These are phyloP conservation scores for Areca catechu DNA, from an alignment of 176 grass and related monocot genomes.

Conservation along the genomic window DNA sequence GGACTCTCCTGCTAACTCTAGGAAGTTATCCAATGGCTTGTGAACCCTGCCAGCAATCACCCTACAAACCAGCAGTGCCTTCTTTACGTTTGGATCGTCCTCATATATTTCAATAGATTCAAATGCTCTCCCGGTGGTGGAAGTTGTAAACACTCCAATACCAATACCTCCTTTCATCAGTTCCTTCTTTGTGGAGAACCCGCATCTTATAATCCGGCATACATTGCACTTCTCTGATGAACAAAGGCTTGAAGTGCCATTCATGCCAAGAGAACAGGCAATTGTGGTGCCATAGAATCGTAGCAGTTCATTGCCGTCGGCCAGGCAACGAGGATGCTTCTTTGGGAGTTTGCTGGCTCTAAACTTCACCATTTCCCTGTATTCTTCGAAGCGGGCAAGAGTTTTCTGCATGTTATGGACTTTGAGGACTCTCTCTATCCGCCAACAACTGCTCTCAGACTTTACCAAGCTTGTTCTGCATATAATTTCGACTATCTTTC, in stretches of 20 bases:
- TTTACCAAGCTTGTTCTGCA: conserved; percentile 85
- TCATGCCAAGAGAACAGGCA: conserved; percentile 40
- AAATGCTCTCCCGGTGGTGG: conserved; percentile 72
- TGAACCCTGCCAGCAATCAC: conserved; percentile 82
- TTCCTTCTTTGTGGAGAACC: conserved; percentile 49
- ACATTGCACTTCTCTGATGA: conserved; percentile 51
- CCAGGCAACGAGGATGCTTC: conserved; percentile 84
- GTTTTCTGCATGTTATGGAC: conserved; percentile 98
- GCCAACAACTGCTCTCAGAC: conserved; percentile 66
- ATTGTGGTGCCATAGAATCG: conserved; percentile 79
- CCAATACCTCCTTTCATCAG: conserved; percentile 26
- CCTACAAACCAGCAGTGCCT: conserved; percentile 78
- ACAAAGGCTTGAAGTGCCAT: conserved; percentile 44
- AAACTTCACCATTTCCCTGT: conserved; percentile 74
- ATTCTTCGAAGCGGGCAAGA: conserved; percentile 78
- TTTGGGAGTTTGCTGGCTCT: conserved; percentile 80
- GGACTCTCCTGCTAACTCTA: conserved; percentile 54
- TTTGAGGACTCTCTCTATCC: conserved; percentile 84
- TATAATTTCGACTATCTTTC: conserved; percentile 99
- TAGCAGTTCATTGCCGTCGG: conserved; percentile 84
- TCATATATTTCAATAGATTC: conserved; percentile 32
- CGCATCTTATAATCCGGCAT: conserved; percentile 68
- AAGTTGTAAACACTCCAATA: conserved; percentile 74
- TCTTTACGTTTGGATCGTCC: conserved; percentile 12
- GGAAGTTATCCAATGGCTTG: conserved; percentile 75